A percentile compares a stretch with the other conserved stretches of the same genome.
Evolutionary conservation across 805 yeast species (phyloP).

Genomic region (Yamadazyma takamatsuzukensis): DNA sequence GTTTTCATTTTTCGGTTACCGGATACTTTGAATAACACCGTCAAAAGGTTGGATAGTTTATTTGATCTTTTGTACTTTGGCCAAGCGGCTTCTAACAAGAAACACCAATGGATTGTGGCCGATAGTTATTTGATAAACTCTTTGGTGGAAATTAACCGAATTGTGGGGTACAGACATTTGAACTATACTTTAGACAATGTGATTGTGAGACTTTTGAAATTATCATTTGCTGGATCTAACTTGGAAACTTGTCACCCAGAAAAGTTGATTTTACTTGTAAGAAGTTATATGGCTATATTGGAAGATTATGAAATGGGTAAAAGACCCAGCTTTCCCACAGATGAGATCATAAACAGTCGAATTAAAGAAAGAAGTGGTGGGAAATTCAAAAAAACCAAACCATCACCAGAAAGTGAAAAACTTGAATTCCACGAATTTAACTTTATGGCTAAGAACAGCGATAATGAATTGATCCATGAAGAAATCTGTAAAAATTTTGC

Average conservation of each 20-base stretch:
- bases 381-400: conserved; percentile 2
- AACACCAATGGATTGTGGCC: conserved; percentile 72
- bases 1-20: conserved; percentile 82
- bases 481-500: conserved; percentile 63
- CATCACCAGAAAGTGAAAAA: too few species aligned
- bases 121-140: conserved; percentile 63
- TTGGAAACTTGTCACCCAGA: conserved; percentile 70
- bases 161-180: conserved; percentile 74
- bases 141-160: conserved; percentile 68
- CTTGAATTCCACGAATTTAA: conserved; percentile 24
- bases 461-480: conserved; percentile 57
- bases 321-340: conserved; percentile 74
- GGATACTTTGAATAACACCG: conserved; percentile 84
- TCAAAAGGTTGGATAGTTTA: conserved; percentile 68
- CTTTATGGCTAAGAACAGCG: conserved; percentile 41
- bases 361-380: conserved; percentile 1
- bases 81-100: conserved; percentile 37
- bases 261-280: conserved; percentile 62
- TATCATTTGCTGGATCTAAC: conserved; percentile 53
- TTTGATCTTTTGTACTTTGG: conserved; percentile 55
- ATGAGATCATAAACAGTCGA: conserved; percentile 30
- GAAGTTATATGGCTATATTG: conserved; percentile 68
- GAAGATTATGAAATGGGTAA: conserved; percentile 53
- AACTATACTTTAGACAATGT: conserved; percentile 79
- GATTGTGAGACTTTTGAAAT: conserved; percentile 62